Evolutionary conservation across 805 yeast genomes (phyloP), one percentile per base, ranked within the genome.

Genomic region (Danielozyma ontarioensis): DNA sequence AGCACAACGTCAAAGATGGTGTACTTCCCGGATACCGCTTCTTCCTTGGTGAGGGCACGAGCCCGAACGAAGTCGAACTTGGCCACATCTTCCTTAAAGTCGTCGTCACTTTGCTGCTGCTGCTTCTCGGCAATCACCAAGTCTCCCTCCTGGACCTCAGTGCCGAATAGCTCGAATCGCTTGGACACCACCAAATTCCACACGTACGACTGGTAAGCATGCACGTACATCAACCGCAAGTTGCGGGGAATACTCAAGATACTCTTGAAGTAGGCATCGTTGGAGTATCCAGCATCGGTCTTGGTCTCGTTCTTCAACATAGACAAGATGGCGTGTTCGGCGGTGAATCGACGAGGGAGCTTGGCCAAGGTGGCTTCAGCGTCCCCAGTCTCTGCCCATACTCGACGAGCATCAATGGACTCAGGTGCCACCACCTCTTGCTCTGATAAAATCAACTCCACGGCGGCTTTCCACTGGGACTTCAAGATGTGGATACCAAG

Each of bases 201-300:
- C 18, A 93, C 75, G 51, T 81, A 93, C 42, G 96, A 86, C 62
- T 93, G 98, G 57, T 94, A 94, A 3, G 98, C 96, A 59, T 93
- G 99, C 2, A 84, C 96, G 53, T 93, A 93, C 94, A 93, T 90
- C 37, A 89, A 76, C 55, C 96, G 72, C 53, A 93, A 67, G 53
- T 89, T 89, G 58, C 96, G 76, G 22, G 98, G 97, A 44, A 93
- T 83, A 36, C 87, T 76, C 82, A 83, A 80, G 28, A 94, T 72
- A 2, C 95, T 93, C 39, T 75, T 76, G 50, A 85, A 78, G 55
- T 79, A 85, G n/a, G 83, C 68, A 34, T 70, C 67, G 3, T 61
- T 55, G 13, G 70, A 52, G 47, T 66, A 80, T 16, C 58, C 64
- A 13, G 50, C 49, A 2, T 59, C 74, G 10, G 65, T 64, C 44